phyloP scores from a whole-genome alignment of 108 stramenopile genomes.

The Cyclotella cryptica region DNA sequence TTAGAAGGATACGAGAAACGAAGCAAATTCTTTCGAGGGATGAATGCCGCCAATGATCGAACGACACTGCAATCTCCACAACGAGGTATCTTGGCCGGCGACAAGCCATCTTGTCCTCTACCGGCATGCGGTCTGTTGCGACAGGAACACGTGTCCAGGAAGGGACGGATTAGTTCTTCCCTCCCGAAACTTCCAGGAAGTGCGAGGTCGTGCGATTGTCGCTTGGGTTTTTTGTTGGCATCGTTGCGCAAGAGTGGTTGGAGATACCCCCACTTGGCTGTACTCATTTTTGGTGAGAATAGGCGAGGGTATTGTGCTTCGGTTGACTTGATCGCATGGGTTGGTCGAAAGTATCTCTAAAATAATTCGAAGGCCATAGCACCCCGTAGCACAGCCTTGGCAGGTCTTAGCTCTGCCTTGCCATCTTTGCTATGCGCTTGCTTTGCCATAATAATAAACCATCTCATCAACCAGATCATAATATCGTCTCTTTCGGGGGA shows the following conservation, averaged over 20 bases:
- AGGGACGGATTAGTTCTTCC: slow-evolving; percentile 6
- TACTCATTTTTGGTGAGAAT: too few species aligned
- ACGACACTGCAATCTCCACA: neutral
- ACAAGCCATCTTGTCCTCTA: neutral
- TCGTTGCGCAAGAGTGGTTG: slow-evolving; percentile 17
- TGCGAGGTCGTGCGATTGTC: neutral
- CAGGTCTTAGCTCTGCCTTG: too few species aligned
- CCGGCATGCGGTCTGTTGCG: neutral
- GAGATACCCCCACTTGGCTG: slow-evolving; percentile 31
- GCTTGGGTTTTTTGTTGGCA: neutral
- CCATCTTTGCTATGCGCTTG: too few species aligned
- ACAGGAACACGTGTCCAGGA: slow-evolving; percentile 2
- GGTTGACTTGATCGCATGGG: too few species aligned
- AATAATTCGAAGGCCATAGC: too few species aligned
- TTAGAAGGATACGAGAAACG: neutral
- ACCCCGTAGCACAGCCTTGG: too few species aligned
- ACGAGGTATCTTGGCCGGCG: neutral
- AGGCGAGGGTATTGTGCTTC: too few species aligned
- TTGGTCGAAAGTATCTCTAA: too few species aligned
- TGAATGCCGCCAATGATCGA: slow-evolving; percentile 15
- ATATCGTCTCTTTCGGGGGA: too few species aligned
- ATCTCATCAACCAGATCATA: too few species aligned
- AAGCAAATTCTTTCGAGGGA: slow-evolving; percentile 12
- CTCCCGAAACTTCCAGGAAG: slow-evolving; percentile 29
- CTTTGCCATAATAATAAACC: too few species aligned